These are phyloP conservation scores for Leccinellum luteum DNA, from an alignment of 768 basidiomycete species.

Conservation along the genomic window DNA sequence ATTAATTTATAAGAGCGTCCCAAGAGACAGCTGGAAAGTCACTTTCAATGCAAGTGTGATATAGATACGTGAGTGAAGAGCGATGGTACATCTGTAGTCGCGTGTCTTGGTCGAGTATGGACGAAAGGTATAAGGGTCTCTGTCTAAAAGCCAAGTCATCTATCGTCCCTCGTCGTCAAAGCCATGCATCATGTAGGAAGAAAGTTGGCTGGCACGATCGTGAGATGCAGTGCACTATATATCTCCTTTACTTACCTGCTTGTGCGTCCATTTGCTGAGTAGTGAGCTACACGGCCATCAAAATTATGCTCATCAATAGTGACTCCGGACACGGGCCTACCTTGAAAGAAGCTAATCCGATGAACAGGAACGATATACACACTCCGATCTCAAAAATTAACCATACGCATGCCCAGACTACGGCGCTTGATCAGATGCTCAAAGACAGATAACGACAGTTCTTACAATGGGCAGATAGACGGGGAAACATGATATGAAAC, in stretches of 20 bases:
- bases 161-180: constrained; percentile 3
- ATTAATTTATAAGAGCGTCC: constrained; percentile 29
- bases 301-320: neutral
- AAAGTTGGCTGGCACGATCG: constrained; percentile 46
- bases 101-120: constrained; percentile 18
- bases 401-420: constrained; percentile 88
- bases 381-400: constrained; percentile 73
- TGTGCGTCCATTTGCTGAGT: constrained; percentile 49
- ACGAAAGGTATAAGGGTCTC: constrained; percentile 8
- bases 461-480: constrained; percentile 69
- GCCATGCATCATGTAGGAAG: constrained; percentile 49
- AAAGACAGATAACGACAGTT: neutral
- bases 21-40: constrained; percentile 10
- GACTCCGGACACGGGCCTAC: constrained; percentile 33
- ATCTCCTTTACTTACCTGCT: constrained; percentile 53
- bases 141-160: neutral
- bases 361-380: constrained; percentile 72
- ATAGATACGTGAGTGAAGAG: constrained; percentile 32
- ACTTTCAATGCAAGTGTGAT: constrained; percentile 25
- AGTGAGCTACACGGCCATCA: constrained; percentile 33
- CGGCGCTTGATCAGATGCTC: constrained; percentile 1
- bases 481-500: constrained; percentile 72
- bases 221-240: constrained; percentile 4
- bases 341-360: constrained; percentile 85
- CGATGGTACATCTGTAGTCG: constrained; percentile 25